Percentiles rank a stretch among this genome's conserved stretches.
Evolutionary conservation across 768 basidiomycete species (phyloP).

Genomic region (Lepiota brunneoincarnata): DNA sequence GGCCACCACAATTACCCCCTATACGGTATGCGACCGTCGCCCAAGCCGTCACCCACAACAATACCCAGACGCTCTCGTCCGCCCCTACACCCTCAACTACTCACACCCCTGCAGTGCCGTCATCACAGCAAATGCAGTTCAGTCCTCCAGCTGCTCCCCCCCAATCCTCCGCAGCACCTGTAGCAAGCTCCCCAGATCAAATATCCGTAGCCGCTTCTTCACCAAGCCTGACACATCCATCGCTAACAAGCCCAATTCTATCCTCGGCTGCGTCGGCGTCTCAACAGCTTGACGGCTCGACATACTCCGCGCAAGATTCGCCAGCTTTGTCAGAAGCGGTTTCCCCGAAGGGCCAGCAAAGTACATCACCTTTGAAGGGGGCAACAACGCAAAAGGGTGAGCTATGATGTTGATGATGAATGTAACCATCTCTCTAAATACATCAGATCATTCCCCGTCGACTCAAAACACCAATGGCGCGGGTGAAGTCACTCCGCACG

Average conservation of each 20-base stretch:
- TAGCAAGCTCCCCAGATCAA: constrained; percentile 33
- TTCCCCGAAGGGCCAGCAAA: constrained; percentile 43
- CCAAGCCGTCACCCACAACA: constrained; percentile 43
- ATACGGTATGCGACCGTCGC: constrained; percentile 93
- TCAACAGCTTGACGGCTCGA: constrained; percentile 65
- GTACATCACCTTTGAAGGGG: constrained; percentile 57
- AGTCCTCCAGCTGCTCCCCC: constrained; percentile 36
- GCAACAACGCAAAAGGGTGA: constrained; percentile 45
- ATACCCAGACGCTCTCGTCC: constrained; percentile 32
- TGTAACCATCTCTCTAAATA: constrained; percentile 3
- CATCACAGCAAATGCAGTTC: constrained; percentile 18
- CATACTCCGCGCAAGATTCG: constrained; percentile 70
- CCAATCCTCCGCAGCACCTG: constrained; percentile 26
- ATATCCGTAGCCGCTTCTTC: constrained; percentile 55
- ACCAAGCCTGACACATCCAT: constrained; percentile 84
- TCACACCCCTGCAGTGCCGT: constrained; percentile 26
- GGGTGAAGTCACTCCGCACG: neutral
- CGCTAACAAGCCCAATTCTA: constrained; percentile 77
- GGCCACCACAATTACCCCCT: constrained; percentile 62
- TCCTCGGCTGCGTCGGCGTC: constrained; percentile 71
- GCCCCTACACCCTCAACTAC: constrained; percentile 44
- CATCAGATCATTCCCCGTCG: constrained; percentile 27
- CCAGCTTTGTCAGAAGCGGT: constrained; percentile 71
- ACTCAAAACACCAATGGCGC: neutral
- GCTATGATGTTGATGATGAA: constrained; percentile 20